Evolutionary conservation across 441 rosid genomes (phyloP).

Genomic region (Viola pubescens): DNA sequence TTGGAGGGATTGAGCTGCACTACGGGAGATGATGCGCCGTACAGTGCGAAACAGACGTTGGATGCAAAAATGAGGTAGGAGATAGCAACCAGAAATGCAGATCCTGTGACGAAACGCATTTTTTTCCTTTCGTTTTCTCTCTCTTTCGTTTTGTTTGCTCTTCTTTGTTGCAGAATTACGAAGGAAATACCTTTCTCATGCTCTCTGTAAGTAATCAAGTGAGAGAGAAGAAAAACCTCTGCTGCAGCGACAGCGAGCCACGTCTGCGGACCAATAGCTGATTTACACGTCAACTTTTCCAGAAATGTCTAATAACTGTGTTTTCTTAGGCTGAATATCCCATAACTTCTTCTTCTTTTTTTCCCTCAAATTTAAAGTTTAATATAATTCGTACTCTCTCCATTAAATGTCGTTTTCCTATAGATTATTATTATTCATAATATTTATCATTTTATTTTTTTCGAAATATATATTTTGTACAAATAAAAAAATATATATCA

Average conservation of each 20-base stretch:
- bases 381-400: no score
- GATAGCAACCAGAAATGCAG: slow-evolving; percentile 26
- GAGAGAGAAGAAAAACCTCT: background rate
- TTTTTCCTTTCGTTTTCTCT: slow-evolving; percentile 23
- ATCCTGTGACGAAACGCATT: slow-evolving; percentile 12
- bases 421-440: no score
- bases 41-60: slow-evolving; percentile 46
- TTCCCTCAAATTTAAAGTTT: no score
- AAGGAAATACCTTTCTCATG: background rate
- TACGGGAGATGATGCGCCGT: slow-evolving; percentile 87
- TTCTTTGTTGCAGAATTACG: background rate
- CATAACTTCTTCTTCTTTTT: no score
- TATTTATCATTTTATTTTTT: no score
- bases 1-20: slow-evolving; percentile 92
- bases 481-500: no score
- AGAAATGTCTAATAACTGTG: background rate
- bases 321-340: background rate
- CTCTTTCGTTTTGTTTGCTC: slow-evolving; percentile 15
- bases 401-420: no score
- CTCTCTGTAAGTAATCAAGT: background rate
- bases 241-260: background rate
- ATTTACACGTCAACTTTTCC: background rate
- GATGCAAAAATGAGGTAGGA: slow-evolving; percentile 24
- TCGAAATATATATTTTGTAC: no score
- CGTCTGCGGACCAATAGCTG: slow-evolving; percentile 4